phyloP scores from a whole-genome alignment of 305 asterid genomes.

The Fraxinus floribunda region DNA sequence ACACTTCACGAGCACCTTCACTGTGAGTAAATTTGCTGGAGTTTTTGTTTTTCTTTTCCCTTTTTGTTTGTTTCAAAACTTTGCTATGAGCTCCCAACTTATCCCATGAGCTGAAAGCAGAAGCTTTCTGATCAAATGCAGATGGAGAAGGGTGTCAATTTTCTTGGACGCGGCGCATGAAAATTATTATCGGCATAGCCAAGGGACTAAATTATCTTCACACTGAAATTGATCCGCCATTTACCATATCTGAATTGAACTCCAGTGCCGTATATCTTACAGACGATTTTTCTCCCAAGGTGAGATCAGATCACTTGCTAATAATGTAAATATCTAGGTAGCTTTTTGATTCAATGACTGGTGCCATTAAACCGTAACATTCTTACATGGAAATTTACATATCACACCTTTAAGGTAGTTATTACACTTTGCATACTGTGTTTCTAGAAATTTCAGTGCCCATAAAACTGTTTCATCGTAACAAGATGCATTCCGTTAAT shows the following conservation, averaged over 20 bases:
- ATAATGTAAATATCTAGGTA: neutral
- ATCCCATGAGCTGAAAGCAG: conserved; percentile 20
- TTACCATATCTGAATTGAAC: conserved; percentile 76
- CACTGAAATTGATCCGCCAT: conserved; percentile 79
- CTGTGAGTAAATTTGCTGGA: conserved; percentile 41
- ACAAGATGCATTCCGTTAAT: neutral
- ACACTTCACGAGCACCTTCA: conserved; percentile 93
- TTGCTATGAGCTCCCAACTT: neutral
- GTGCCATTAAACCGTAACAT: neutral
- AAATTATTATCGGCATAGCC: conserved; percentile 78
- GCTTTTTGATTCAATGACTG: neutral
- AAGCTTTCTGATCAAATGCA: conserved; percentile 26
- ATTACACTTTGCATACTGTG: neutral
- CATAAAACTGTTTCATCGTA: neutral
- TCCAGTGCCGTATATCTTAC: conserved; percentile 86
- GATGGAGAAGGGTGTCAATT: conserved; percentile 94
- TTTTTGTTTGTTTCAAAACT: neutral
- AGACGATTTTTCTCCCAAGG: conserved; percentile 96
- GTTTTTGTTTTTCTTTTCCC: neutral
- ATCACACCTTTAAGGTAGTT: neutral
- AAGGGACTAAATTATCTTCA: conserved; percentile 82
- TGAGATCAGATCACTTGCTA: conserved; percentile 23
- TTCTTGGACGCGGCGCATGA: conserved; percentile 96
- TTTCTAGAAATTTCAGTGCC: neutral
- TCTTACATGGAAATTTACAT: neutral